These are phyloP conservation scores for Rhizopus microsporus DNA, from an alignment of 371 early-diverging fungal species.

Conservation along the genomic window DNA sequence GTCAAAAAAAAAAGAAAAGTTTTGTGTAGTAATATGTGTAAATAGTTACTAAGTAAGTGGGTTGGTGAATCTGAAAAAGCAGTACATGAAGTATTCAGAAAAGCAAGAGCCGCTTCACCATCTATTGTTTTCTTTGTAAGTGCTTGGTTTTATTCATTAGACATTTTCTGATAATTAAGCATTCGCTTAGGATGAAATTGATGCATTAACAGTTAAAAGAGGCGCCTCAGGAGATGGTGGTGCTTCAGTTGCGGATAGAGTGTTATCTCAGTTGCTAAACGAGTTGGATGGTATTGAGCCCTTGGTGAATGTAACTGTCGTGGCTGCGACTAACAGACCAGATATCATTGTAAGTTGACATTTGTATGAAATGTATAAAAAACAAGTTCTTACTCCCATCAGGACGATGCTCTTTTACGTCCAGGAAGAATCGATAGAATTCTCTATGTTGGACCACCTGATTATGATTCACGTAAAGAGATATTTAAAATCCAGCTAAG, in stretches of 20 bases:
- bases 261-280: slow-evolving; percentile 88
- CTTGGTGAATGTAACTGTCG: slow-evolving; percentile 91
- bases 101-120: slow-evolving; percentile 93
- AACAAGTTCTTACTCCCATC: slow-evolving; percentile 4
- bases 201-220: slow-evolving; percentile 91
- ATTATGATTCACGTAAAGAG: slow-evolving; percentile 71
- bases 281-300: slow-evolving; percentile 98
- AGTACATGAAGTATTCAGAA: slow-evolving; percentile 91
- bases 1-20: neutral
- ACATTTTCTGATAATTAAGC: neutral
- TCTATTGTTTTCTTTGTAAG: slow-evolving; percentile 97
- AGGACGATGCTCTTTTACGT: slow-evolving; percentile 91
- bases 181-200: slow-evolving; percentile 89
- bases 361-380: neutral
- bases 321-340: slow-evolving; percentile 99
- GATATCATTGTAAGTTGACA: slow-evolving; percentile 80
- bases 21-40: neutral
- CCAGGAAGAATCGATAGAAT: slow-evolving; percentile 97
- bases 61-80: slow-evolving; percentile 99
- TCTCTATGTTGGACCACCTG: slow-evolving; percentile 92
- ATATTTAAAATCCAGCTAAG: slow-evolving; percentile 79
- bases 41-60: slow-evolving; percentile 92
- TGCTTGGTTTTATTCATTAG: slow-evolving; percentile 2
- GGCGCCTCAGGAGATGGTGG: slow-evolving; percentile 68
- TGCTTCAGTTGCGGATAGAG: slow-evolving; percentile 89